Evolutionary conservation across 805 yeast genomes (phyloP).

Genomic region (Metschnikowia similis): DNA sequence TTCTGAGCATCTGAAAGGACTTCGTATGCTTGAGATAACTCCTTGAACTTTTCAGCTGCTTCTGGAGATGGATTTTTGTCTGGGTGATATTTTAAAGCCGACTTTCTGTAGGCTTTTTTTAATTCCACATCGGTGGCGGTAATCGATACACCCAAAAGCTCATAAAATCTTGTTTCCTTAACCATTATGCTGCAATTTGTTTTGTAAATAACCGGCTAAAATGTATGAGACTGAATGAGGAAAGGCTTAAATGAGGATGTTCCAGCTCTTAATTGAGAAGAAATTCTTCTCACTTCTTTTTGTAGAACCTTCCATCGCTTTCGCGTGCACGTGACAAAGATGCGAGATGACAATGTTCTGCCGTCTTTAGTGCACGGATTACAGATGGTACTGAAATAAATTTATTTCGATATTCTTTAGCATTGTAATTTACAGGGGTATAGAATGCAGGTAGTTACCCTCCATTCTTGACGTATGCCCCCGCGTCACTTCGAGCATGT

Average conservation of each 20-base stretch:
- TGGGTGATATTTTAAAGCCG: constrained; percentile 79
- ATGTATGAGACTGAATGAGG: not conserved
- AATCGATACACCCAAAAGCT: constrained; percentile 65
- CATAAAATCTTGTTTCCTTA: constrained; percentile 75
- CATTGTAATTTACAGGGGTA: not conserved
- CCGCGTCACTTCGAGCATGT: not conserved
- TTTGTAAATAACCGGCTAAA: not conserved
- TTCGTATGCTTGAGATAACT: constrained; percentile 83
- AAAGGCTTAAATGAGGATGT: not conserved
- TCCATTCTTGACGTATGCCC: not conserved
- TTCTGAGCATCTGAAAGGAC: constrained; percentile 82
- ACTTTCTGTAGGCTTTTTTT: constrained; percentile 77
- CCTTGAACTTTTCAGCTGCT: constrained; percentile 94
- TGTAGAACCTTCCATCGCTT: constrained; percentile 19
- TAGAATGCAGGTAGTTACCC: not conserved
- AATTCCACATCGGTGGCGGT: constrained; percentile 66
- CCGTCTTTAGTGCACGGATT: not conserved
- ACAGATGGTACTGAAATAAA: not conserved
- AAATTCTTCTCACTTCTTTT: constrained; percentile 14
- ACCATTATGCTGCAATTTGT: constrained; percentile 46
- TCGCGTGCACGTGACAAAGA: constrained; percentile 19
- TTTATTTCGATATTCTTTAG: not conserved
- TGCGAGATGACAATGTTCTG: not conserved
- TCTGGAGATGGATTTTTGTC: constrained; percentile 66
- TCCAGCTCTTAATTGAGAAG: constrained; percentile 9